A percentile compares a stretch with the other conserved stretches of the same genome.
Conservation (phyloP, 805 yeast species). For the Debaryomyces tyrocola region DNA sequence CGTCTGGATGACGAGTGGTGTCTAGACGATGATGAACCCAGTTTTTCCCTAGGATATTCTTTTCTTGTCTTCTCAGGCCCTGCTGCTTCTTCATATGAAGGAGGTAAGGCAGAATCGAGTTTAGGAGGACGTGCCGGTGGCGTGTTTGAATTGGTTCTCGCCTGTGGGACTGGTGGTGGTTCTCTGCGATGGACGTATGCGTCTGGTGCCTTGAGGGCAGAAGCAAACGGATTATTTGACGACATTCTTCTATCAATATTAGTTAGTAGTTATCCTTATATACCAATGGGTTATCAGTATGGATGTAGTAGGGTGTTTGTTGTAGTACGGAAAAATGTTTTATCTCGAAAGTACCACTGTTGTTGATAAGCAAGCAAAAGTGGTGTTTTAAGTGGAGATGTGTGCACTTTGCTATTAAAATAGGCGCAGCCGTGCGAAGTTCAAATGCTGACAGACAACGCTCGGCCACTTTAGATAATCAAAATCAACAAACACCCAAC, state of each 20-base stretch:
- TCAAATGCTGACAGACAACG: not conserved
- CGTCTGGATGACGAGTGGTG: constrained; percentile 17
- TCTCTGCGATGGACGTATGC: constrained; percentile 38
- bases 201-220: constrained; percentile 41
- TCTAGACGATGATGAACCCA: constrained; percentile 16
- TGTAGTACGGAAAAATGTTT: too few species aligned
- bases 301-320: too few species aligned
- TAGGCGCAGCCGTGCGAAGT: not conserved
- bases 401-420: not conserved
- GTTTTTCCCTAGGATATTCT: constrained; percentile 58
- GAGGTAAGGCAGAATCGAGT: constrained; percentile 45
- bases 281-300: too few species aligned
- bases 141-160: constrained; percentile 5
- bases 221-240: constrained; percentile 56
- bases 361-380: too few species aligned
- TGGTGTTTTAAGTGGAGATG: not conserved
- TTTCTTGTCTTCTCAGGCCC: constrained; percentile 41
- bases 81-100: constrained; percentile 71
- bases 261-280: constrained; percentile 11
- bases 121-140: constrained; percentile 34
- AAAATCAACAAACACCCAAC: not conserved
- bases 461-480: not conserved
- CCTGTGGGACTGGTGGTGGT: constrained; percentile 27
- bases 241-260: constrained; percentile 30
- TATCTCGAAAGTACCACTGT: too few species aligned